These are phyloP conservation scores for Thielaviopsis punctulata DNA, from an alignment of 2,329 filamentous ascomycete genomes.

Conservation along the genomic window DNA sequence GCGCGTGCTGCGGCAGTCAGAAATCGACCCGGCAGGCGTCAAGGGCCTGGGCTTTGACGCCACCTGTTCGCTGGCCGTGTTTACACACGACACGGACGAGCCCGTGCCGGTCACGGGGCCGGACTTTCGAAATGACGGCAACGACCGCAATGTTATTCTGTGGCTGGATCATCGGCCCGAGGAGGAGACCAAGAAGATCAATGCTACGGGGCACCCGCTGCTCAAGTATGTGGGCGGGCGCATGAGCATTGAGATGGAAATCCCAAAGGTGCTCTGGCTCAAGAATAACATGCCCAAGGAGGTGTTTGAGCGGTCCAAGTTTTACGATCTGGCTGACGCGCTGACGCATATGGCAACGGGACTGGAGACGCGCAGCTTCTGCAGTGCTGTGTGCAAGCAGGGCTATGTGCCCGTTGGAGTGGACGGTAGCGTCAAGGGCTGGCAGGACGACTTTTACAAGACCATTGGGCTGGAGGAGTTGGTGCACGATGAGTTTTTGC, in stretches of 20 bases:
- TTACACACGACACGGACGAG: slow-evolving; percentile 75
- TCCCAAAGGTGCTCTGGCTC: slow-evolving; percentile 94
- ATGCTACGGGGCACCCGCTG: slow-evolving; percentile 78
- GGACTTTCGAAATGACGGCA: slow-evolving; percentile 55
- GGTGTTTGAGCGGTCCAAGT: slow-evolving; percentile 83
- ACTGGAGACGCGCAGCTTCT: slow-evolving; percentile 81
- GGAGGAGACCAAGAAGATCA: slow-evolving; percentile 83
- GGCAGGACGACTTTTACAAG: slow-evolving; percentile 87
- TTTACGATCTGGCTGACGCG: slow-evolving; percentile 87
- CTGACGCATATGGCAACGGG: slow-evolving; percentile 89
- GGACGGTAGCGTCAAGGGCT: slow-evolving; percentile 91
- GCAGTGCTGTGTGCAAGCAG: slow-evolving; percentile 93
- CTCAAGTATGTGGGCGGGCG: slow-evolving; percentile 91
- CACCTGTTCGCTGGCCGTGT: slow-evolving; percentile 92
- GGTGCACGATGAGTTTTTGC: slow-evolving; percentile 70
- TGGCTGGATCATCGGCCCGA: slow-evolving; percentile 94
- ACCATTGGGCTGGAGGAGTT: slow-evolving; percentile 78
- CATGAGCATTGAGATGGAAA: slow-evolving; percentile 99
- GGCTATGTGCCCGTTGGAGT: slow-evolving; percentile 93
- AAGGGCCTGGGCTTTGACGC: slow-evolving; percentile 93
- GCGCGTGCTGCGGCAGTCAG: slow-evolving; percentile 60
- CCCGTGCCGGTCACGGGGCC: slow-evolving; percentile 82
- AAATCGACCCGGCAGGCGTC: slow-evolving; percentile 58
- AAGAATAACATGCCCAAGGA: slow-evolving; percentile 96
- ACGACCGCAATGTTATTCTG: slow-evolving; percentile 86